Percentiles rank a stretch among this genome's conserved stretches.
These are phyloP conservation scores for Leccinum obscurum DNA, from an alignment of 768 basidiomycete species.

Conservation along the genomic window DNA sequence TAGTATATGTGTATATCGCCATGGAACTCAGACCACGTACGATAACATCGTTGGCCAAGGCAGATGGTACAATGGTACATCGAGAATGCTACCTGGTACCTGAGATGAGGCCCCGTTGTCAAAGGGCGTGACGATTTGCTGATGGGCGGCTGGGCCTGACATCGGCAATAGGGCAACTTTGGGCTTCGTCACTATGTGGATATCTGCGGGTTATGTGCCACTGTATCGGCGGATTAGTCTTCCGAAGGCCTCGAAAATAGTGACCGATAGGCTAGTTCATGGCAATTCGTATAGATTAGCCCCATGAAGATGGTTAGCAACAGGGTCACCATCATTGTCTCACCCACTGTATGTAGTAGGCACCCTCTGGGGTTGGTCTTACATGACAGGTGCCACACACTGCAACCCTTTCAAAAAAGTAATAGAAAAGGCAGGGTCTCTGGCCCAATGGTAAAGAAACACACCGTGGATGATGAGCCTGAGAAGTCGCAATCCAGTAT, in stretches of 20 bases:
- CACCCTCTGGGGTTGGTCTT: no score
- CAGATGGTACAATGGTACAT: background rate
- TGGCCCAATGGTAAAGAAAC: background rate
- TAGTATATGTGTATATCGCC: background rate
- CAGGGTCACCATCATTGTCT: background rate
- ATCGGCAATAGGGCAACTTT: background rate
- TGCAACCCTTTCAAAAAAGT: no score
- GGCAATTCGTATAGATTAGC: background rate
- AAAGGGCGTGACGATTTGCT: no score
- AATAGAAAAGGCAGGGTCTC: no score
- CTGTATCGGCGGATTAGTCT: background rate
- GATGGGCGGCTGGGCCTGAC: background rate
- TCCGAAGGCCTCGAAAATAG: background rate
- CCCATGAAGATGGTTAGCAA: background rate
- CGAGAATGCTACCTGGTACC: background rate
- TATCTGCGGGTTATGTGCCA: background rate
- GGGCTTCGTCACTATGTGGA: no score
- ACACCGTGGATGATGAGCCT: background rate
- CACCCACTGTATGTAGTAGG: no score
- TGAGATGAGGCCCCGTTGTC: no score
- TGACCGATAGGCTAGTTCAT: background rate
- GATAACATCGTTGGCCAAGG: background rate
- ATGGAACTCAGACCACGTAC: background rate
- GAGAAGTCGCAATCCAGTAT: background rate
- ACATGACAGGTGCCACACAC: background rate